Evolutionary conservation across 345 rosid genomes (phyloP).

Genomic region (Excoecaria agallocha): DNA sequence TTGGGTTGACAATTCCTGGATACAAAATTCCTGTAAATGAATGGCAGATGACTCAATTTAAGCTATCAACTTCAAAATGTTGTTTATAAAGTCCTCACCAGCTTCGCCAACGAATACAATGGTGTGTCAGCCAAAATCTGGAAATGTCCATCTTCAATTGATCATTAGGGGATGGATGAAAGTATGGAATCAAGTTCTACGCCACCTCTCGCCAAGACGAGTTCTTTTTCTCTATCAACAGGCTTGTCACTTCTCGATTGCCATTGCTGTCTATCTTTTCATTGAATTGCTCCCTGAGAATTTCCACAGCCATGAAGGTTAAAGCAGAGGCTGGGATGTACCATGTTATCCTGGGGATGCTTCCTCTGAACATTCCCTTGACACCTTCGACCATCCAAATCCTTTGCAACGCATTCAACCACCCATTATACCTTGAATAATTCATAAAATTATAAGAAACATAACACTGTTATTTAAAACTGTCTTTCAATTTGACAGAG

Average conservation of each 20-base stretch:
- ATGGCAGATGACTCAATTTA: neutral
- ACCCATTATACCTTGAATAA: conserved; percentile 60
- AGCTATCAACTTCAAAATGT: neutral
- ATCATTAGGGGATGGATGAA: neutral
- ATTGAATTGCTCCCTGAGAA: conserved; percentile 70
- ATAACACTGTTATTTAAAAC: neutral
- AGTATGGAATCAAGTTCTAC: conserved; percentile 6
- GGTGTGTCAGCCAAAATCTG: neutral
- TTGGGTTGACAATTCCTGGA: neutral
- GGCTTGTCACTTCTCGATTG: conserved; percentile 34
- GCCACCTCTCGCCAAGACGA: conserved; percentile 46
- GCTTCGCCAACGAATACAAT: neutral
- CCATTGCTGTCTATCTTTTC: conserved; percentile 31
- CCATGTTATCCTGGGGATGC: conserved; percentile 90
- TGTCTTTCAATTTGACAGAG: neutral
- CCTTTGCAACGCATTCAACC: conserved; percentile 69
- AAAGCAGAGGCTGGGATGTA: conserved; percentile 94
- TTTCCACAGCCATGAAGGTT: conserved; percentile 96
- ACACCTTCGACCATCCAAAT: conserved; percentile 71
- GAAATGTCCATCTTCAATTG: neutral
- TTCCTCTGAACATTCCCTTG: conserved; percentile 78
- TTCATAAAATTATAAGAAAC: neutral
- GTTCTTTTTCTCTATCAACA: conserved; percentile 55
- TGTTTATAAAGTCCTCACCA: neutral
- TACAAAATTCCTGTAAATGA: neutral